Percentiles rank a stretch among this genome's conserved stretches.
Evolutionary conservation across 2,329 filamentous ascomycete species (phyloP).

Genomic region (Colletotrichum karsti): DNA sequence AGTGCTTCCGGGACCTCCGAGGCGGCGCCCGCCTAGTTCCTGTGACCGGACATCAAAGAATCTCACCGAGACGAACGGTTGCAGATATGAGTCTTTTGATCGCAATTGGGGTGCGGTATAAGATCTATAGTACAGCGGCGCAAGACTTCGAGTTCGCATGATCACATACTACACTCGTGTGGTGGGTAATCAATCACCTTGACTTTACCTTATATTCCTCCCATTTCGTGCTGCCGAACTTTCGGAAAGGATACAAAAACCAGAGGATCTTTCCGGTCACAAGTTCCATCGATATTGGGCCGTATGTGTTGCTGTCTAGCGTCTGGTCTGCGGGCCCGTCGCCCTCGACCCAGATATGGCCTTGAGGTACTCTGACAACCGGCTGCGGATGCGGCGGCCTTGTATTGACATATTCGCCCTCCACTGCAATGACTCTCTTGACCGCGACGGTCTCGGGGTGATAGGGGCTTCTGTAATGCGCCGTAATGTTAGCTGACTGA

Average conservation of each 20-base stretch:
- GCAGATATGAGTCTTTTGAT: too few relatives aligned
- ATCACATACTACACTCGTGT: not conserved
- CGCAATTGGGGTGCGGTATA: not conserved
- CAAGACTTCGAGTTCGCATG: too few relatives aligned
- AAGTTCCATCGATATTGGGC: slow-evolving; percentile 79
- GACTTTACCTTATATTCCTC: slow-evolving; percentile 55
- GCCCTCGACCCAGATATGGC: slow-evolving; percentile 95
- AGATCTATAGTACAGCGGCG: not conserved
- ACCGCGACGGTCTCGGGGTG: slow-evolving; percentile 76
- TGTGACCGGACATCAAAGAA: too few relatives aligned
- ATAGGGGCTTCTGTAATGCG: slow-evolving; percentile 68
- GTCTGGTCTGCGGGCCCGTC: slow-evolving; percentile 78
- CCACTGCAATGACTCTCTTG: slow-evolving; percentile 84
- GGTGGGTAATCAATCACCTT: slow-evolving; percentile 3
- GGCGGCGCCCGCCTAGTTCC: not conserved
- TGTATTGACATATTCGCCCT: slow-evolving; percentile 80
- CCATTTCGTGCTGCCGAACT: slow-evolving; percentile 66
- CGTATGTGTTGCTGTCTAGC: slow-evolving; percentile 89
- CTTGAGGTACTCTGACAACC: slow-evolving; percentile 74
- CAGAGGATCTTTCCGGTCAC: slow-evolving; percentile 79
- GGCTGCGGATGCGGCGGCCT: slow-evolving; percentile 65
- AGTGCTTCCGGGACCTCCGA: not conserved
- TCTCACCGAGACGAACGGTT: too few relatives aligned
- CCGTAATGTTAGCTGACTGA: not conserved
- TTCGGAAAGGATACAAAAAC: slow-evolving; percentile 74